A percentile compares a stretch with the other conserved stretches of the same genome.
These are phyloP conservation scores for Spongiforma sp. DNA, from an alignment of 1,284 basidiomycete species.

Conservation along the genomic window DNA sequence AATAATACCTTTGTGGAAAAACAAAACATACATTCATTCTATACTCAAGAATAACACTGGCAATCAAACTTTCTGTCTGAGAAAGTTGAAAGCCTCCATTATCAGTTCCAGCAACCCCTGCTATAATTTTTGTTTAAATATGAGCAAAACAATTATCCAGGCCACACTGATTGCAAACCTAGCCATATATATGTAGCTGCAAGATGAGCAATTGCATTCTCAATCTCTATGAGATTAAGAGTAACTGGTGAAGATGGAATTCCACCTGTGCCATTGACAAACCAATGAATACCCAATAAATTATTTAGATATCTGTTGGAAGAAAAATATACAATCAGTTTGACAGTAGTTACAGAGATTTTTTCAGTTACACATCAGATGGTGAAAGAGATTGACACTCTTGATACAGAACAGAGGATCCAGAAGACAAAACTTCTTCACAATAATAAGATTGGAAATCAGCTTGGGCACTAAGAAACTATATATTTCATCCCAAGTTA, in stretches of 20 bases:
- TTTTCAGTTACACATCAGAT: background rate
- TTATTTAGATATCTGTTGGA: background rate
- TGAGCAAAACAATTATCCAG: slow-evolving; percentile 4
- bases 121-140: no score
- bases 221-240: background rate
- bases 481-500: no score
- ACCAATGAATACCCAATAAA: background rate
- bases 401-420: no score
- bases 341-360: background rate
- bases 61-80: slow-evolving; percentile 1
- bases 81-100: slow-evolving; percentile 12
- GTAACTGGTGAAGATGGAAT: background rate
- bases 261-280: background rate
- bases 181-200: no score
- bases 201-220: slow-evolving; percentile 12
- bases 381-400: no score
- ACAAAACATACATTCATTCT: slow-evolving; percentile 20
- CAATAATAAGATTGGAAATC: no score
- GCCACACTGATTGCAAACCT: no score
- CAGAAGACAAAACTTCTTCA: no score
- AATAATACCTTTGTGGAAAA: background rate
- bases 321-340: background rate
- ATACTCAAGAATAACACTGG: background rate
- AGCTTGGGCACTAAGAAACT: no score
- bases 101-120: background rate